These are phyloP conservation scores for Alternaria hordeiaustralica DNA, from an alignment of 2,329 filamentous ascomycete species.

Conservation along the genomic window DNA sequence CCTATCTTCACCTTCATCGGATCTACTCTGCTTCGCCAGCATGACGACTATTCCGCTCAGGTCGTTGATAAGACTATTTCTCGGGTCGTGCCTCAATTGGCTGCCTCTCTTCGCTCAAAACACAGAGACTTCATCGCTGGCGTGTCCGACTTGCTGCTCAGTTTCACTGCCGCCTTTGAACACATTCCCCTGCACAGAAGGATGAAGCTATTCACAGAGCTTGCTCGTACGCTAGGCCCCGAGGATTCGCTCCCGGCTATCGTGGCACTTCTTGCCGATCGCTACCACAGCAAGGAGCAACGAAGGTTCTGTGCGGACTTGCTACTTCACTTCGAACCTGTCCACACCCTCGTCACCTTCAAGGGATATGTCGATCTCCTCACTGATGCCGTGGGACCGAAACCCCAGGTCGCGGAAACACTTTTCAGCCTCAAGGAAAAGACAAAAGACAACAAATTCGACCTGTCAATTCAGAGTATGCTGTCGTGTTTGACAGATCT, in stretches of 20 bases:
- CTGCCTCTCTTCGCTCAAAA: constrained; percentile 79
- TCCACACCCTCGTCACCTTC: constrained; percentile 75
- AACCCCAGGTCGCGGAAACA: constrained; percentile 73
- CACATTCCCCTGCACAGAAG: constrained; percentile 90
- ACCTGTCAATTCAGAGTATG: constrained; percentile 46
- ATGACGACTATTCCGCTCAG: constrained; percentile 95
- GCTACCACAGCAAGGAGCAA: constrained; percentile 80
- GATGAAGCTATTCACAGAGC: constrained; percentile 79
- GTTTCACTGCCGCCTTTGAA: constrained; percentile 95
- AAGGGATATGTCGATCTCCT: constrained; percentile 78
- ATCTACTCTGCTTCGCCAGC: constrained; percentile 85
- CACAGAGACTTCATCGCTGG: constrained; percentile 81
- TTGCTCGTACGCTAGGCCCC: constrained; percentile 83
- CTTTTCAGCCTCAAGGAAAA: constrained; percentile 68
- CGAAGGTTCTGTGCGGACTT: constrained; percentile 78
- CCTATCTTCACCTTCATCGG: constrained; percentile 99
- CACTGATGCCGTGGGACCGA: constrained; percentile 75
- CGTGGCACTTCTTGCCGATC: constrained; percentile 87
- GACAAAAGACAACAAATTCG: constrained; percentile 47
- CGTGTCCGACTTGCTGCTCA: constrained; percentile 87
- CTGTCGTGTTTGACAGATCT: constrained; percentile 50
- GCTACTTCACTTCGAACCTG: constrained; percentile 72
- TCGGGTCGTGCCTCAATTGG: constrained; percentile 89
- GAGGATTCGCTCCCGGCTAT: constrained; percentile 89
- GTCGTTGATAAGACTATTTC: constrained; percentile 95